Evolutionary conservation across 192 early-diverging fungal species (phyloP).

Genomic region (Backusella morwellensis): DNA sequence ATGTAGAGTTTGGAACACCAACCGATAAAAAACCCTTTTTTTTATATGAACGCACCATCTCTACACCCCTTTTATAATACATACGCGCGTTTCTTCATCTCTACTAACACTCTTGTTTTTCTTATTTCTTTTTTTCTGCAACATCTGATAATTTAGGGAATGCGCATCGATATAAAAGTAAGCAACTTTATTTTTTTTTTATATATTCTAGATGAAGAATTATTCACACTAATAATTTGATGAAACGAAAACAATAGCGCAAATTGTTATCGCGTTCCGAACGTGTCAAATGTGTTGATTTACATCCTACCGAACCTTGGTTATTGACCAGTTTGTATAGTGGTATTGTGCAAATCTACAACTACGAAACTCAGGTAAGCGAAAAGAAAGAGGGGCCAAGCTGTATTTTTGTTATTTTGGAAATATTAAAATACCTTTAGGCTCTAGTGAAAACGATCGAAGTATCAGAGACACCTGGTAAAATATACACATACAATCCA

Average conservation of each 20-base stretch:
- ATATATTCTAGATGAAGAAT: not conserved
- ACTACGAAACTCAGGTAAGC: slow-evolving; percentile 91
- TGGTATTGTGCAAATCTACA: slow-evolving; percentile 96
- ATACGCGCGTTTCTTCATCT: not conserved
- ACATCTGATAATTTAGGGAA: slow-evolving; percentile 3
- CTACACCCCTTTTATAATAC: not conserved
- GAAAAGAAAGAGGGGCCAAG: not conserved
- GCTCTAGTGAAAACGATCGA: slow-evolving; percentile 96
- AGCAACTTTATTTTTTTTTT: not conserved
- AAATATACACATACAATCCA: not conserved
- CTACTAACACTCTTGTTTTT: not conserved
- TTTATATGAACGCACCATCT: not conserved
- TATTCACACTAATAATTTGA: not conserved
- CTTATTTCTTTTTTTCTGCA: not conserved
- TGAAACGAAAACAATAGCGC: slow-evolving; percentile 31
- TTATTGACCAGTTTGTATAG: slow-evolving; percentile 94
- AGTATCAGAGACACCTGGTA: slow-evolving; percentile 89
- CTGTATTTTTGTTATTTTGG: slow-evolving; percentile 64
- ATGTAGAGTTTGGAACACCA: not conserved
- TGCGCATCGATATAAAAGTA: slow-evolving; percentile 25
- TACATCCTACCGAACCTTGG: slow-evolving; percentile 99
- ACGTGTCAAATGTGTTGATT: slow-evolving; percentile 97
- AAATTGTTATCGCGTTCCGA: slow-evolving; percentile 78
- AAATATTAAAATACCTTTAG: slow-evolving; percentile 46
- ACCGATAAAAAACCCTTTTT: not conserved